These are phyloP conservation scores for Cajanus cajan DNA, from an alignment of 306 rosid species.

Conservation along the genomic window DNA sequence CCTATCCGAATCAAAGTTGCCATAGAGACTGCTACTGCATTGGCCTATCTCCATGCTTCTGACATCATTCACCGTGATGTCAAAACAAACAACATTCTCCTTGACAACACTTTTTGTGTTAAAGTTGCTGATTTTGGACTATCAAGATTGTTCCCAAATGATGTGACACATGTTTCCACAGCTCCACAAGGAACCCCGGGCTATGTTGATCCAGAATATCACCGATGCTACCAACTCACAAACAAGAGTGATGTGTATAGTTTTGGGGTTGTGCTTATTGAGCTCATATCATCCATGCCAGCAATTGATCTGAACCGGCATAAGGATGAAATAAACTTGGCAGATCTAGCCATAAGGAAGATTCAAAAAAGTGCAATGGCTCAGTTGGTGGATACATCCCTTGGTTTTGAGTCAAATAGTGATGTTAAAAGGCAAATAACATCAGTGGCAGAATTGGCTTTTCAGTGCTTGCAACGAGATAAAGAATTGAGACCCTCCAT, in stretches of 20 bases:
- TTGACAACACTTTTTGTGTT: conserved; percentile 41
- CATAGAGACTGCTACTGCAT: conserved; percentile 50
- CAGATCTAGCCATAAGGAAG: conserved; percentile 50
- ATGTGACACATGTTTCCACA: conserved; percentile 51
- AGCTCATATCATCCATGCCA: background rate
- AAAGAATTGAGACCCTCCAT: conserved; percentile 69
- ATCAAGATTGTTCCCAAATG: conserved; percentile 43
- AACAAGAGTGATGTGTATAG: background rate
- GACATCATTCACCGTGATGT: conserved; percentile 57
- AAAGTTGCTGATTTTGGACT: conserved; percentile 70
- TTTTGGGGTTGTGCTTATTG: background rate
- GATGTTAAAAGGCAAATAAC: conserved; percentile 42
- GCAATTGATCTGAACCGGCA: conserved; percentile 12
- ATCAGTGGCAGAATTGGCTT: conserved; percentile 57
- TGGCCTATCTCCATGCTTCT: conserved; percentile 64
- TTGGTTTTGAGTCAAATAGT: conserved; percentile 46
- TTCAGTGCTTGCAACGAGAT: conserved; percentile 60
- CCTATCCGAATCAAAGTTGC: conserved; percentile 48
- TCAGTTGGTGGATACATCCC: conserved; percentile 54
- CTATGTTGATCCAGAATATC: background rate
- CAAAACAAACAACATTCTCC: conserved; percentile 61
- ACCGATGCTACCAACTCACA: background rate
- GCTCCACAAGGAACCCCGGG: background rate
- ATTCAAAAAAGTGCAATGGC: conserved; percentile 39
- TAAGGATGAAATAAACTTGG: conserved; percentile 59